These are phyloP conservation scores for Coemansia sp. DNA, from an alignment of 192 early-diverging fungal genomes.

Conservation along the genomic window DNA sequence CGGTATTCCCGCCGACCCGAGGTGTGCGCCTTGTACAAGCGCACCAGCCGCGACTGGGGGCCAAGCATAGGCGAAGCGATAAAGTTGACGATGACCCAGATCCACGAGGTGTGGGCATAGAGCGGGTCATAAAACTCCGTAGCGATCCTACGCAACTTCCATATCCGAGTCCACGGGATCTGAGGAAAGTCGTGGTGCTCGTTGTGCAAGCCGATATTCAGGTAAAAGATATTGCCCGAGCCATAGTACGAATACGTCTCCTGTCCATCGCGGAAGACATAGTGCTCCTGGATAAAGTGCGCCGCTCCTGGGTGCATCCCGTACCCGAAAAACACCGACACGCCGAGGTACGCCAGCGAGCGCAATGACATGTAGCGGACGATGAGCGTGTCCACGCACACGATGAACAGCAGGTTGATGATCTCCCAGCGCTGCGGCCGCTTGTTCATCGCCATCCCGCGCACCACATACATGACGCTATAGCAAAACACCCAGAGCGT, in stretches of 20 bases:
- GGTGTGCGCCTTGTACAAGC: constrained; percentile 67
- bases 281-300: constrained; percentile 97
- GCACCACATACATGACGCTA: constrained; percentile 78
- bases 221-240: constrained; percentile 74
- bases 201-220: constrained; percentile 97
- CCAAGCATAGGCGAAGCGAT: constrained; percentile 69
- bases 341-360: constrained; percentile 64
- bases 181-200: constrained; percentile 95
- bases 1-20: constrained; percentile 64
- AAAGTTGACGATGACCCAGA: constrained; percentile 75
- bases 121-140: constrained; percentile 88
- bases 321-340: constrained; percentile 79
- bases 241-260: constrained; percentile 98
- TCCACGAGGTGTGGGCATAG: constrained; percentile 81
- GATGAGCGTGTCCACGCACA: constrained; percentile 58
- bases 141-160: constrained; percentile 71
- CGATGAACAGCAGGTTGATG: constrained; percentile 63
- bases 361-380: constrained; percentile 56
- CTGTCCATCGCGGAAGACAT: constrained; percentile 86
- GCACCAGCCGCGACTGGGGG: constrained; percentile 76
- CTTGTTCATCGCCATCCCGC: constrained; percentile 63
- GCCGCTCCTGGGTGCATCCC: constrained; percentile 89
- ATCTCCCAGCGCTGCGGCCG: constrained; percentile 69
- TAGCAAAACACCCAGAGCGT: constrained; percentile 78
- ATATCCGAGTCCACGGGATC: constrained; percentile 85